A percentile compares a stretch with the other conserved stretches of the same genome.
phyloP scores from a whole-genome alignment of 1,284 basidiomycete genomes.

The Sphagnurus paluster region DNA sequence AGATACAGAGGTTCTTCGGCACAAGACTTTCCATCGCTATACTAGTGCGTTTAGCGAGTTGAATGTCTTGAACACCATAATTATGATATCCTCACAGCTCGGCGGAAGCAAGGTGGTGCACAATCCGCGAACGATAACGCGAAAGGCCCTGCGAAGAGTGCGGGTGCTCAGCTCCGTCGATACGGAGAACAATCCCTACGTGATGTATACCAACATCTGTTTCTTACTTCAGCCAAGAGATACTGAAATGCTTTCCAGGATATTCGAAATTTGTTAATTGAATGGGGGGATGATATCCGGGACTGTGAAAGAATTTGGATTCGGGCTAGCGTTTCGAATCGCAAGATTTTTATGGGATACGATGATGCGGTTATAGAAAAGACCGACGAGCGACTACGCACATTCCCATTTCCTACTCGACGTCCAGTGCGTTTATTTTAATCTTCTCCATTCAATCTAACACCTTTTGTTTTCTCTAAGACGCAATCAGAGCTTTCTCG shows the following conservation, averaged over 20 bases:
- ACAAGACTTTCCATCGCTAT: conserved; percentile 99
- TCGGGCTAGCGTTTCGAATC: conserved; percentile 82
- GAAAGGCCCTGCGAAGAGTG: conserved; percentile 91
- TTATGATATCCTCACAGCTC: conserved; percentile 52
- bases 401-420: conserved; percentile 92
- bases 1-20: conserved; percentile 79
- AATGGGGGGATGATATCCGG: conserved; percentile 85
- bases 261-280: conserved; percentile 76
- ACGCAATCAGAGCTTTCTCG: conserved; percentile 90
- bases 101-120: conserved; percentile 96
- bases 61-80: conserved; percentile 1
- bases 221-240: background rate
- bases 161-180: conserved; percentile 91
- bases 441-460: background rate
- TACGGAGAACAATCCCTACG: conserved; percentile 93
- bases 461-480: conserved; percentile 41
- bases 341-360: conserved; percentile 87
- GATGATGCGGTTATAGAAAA: conserved; percentile 53
- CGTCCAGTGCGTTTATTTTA: conserved; percentile 66
- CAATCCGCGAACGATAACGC: conserved; percentile 93
- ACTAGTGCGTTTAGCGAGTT: conserved; percentile 67
- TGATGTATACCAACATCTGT: conserved; percentile 57
- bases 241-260: conserved; percentile 59
- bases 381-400: conserved; percentile 79
- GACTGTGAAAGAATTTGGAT: conserved; percentile 88